Evolutionary conservation across 2,329 filamentous ascomycete genomes (phyloP).

Genomic region (Colletotrichum tabaci): DNA sequence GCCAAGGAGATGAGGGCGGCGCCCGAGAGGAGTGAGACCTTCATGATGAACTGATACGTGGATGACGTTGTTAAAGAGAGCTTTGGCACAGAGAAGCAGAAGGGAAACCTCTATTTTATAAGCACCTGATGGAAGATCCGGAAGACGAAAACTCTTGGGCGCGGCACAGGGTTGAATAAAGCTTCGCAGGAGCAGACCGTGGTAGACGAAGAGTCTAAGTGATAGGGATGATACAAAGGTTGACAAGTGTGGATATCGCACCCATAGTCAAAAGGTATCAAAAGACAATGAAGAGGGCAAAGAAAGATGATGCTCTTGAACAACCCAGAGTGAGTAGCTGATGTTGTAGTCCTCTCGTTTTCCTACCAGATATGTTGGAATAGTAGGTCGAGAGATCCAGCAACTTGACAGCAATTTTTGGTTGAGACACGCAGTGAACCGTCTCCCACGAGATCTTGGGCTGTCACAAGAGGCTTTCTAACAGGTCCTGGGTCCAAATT

Average conservation of each 20-base stretch:
- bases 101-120: slow-evolving; percentile 15
- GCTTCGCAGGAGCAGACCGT: not conserved
- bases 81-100: not conserved
- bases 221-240: slow-evolving; percentile 20
- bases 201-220: slow-evolving; percentile 21
- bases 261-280: fast-evolving
- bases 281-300: too few relatives aligned
- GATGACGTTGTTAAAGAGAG: not conserved
- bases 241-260: not conserved
- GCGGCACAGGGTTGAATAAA: too few relatives aligned
- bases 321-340: not conserved
- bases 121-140: too few relatives aligned
- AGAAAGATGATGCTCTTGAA: not conserved
- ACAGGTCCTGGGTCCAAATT: too few relatives aligned
- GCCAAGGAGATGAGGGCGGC: slow-evolving; percentile 18
- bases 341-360: not conserved
- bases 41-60: slow-evolving; percentile 17
- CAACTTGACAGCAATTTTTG: not conserved
- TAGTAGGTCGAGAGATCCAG: not conserved
- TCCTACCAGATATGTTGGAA: too few relatives aligned
- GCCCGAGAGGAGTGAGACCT: slow-evolving; percentile 20
- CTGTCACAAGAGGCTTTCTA: too few relatives aligned
- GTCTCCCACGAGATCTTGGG: not conserved
- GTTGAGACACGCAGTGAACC: too few relatives aligned
- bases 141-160: too few relatives aligned